Evolutionary conservation across 441 rosid species (phyloP).

Genomic region (Capsella rubella): DNA sequence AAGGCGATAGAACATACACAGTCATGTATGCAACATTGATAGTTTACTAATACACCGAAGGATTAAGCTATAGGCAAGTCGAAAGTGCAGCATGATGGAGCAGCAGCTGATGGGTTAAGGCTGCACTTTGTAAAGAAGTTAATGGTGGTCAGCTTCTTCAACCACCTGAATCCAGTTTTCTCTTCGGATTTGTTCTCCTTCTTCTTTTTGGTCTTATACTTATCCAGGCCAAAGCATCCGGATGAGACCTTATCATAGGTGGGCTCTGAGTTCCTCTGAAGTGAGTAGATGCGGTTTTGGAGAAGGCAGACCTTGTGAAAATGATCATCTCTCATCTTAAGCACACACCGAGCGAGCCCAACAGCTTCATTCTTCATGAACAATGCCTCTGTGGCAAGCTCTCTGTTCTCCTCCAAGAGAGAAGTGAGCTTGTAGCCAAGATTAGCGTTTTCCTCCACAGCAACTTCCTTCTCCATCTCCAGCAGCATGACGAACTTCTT

Average conservation of each 20-base stretch:
- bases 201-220: constrained; percentile 51
- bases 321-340: constrained; percentile 68
- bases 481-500: constrained; percentile 63
- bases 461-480: constrained; percentile 67
- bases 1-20: constrained; percentile 20
- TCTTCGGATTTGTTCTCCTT: constrained; percentile 38
- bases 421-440: constrained; percentile 52
- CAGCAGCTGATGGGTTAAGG: constrained; percentile 38
- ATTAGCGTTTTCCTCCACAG: constrained; percentile 59
- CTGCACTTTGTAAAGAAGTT: constrained; percentile 48
- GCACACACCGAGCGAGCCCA: constrained; percentile 58
- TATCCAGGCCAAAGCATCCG: constrained; percentile 55
- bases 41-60: constrained; percentile 33
- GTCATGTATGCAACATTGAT: constrained; percentile 18
- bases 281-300: constrained; percentile 43
- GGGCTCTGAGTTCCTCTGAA: constrained; percentile 49
- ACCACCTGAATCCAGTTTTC: constrained; percentile 50
- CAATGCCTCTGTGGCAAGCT: constrained; percentile 53
- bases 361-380: constrained; percentile 64
- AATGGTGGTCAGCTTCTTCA: constrained; percentile 51
- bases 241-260: constrained; percentile 41
- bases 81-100: constrained; percentile 36
- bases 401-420: constrained; percentile 57
- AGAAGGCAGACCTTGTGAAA: constrained; percentile 54
- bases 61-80: constrained; percentile 30